Base-by-base conservation (phyloP, 2,329 filamentous ascomycete genomes). In the Fragosphaeria purpurea region DNA sequence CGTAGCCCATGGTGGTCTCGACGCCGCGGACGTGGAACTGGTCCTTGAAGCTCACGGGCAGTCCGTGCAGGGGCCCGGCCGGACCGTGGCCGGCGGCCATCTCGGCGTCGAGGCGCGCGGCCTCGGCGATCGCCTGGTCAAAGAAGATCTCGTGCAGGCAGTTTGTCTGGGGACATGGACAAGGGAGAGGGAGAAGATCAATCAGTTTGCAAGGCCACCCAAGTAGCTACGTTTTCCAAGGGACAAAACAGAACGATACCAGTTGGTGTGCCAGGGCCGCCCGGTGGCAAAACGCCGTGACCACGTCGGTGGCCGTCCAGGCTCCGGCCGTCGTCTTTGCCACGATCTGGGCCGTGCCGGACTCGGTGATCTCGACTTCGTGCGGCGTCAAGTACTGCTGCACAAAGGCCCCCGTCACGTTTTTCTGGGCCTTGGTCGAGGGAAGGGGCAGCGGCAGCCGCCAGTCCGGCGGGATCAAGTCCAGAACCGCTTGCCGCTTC, bases 21-120 rank as follows among this genome's bases (percentile, higher is more conserved):
- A 70, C 65, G 5, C 66, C 65, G 54, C 67, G 67, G 7, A 72
- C 61, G 45, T 71, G 67, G 52, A 74, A 71, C 51, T 71, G 69
- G 55, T 74, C 72, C 53, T 74, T 75, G 35, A 74, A 55, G 45
- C 69, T 72, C 11, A 74, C 57, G 0, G 77, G 78, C 2, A 82
- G 61, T 22, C 67, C 67, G 50, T 68, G 65, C 1, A 70, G 58
- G 10, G 67, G 64, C 0, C 67, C 67, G n/a, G 65, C 37, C 4
- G 64, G 58, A 35, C 58, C 61, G 44, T 57, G 57, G 47, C 63
- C 55, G 12, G 56, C 53, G n/a, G 54, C 51, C 8, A 64, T 58
- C 45, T 63, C 60, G 7, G 54, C 50, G 54, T 69, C 67, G n/a
- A 69, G 61, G 41, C 55, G 58, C 38, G 52, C 50, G 5, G 67